Evolutionary conservation across 148 eudicot species (phyloP).

Genomic region (Simmondsia chinensis): DNA sequence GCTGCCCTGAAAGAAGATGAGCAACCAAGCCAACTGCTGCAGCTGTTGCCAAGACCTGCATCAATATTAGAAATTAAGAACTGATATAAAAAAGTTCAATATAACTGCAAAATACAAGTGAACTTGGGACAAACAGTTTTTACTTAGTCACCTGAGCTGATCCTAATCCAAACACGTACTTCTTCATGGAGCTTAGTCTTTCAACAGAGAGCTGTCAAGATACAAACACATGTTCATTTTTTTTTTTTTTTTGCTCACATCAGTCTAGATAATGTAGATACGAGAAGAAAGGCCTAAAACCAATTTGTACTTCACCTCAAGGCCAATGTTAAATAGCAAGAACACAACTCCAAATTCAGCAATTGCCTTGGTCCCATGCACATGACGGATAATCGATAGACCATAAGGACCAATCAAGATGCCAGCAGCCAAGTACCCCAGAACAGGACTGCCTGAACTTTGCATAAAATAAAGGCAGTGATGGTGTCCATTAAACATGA

Average conservation of each 20-base stretch:
- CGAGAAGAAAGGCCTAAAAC: too few relatives aligned
- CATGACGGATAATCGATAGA: conserved; percentile 90
- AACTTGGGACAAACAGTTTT: conserved; percentile 1
- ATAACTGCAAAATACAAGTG: conserved; percentile 1
- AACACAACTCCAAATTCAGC: conserved; percentile 99
- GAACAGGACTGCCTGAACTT: conserved; percentile 95
- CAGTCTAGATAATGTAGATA: too few relatives aligned
- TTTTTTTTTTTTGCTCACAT: conserved; percentile 2
- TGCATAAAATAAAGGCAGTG: conserved; percentile 9
- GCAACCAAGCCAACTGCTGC: conserved; percentile 67
- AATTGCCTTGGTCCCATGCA: conserved; percentile 98
- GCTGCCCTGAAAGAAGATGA: conserved; percentile 55
- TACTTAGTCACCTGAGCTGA: conserved; percentile 72
- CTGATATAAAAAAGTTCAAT: neutral
- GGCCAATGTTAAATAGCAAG: conserved; percentile 94
- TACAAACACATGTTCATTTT: conserved; percentile 7
- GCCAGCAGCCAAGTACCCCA: conserved; percentile 96
- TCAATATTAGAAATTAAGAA: conserved; percentile 4
- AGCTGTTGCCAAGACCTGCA: conserved; percentile 86
- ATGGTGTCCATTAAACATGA: neutral
- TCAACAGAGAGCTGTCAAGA: conserved; percentile 89
- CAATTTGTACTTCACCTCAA: conserved; percentile 56
- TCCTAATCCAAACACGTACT: conserved; percentile 98
- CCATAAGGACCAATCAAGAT: conserved; percentile 99
- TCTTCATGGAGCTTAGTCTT: conserved; percentile 99